phyloP scores from a whole-genome alignment of 148 eudicot genomes.

The Fagopyrum esculentum region DNA sequence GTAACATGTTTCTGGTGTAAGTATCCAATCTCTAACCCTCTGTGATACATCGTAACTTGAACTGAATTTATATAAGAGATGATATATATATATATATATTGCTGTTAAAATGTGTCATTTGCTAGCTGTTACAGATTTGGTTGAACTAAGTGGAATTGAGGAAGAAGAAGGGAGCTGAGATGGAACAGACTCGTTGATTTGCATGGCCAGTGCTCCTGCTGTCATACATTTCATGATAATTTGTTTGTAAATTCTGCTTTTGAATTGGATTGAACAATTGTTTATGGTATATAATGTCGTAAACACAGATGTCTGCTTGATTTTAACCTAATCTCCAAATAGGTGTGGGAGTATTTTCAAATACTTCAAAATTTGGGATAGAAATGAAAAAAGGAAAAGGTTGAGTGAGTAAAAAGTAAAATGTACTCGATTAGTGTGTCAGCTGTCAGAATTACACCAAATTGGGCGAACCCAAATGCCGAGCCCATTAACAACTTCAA shows the following conservation, averaged over 20 bases:
- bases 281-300: too few relatives aligned
- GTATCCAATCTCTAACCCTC: not conserved
- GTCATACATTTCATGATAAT: not conserved
- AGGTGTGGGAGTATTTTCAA: too few relatives aligned
- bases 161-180: not conserved
- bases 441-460: not conserved
- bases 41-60: not conserved
- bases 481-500: not conserved
- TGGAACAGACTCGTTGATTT: too few relatives aligned
- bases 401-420: too few relatives aligned
- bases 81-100: not conserved
- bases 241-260: not conserved
- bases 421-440: not conserved
- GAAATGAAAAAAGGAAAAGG: too few relatives aligned
- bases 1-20: not conserved
- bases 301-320: too few relatives aligned
- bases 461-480: not conserved
- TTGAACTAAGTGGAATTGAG: not conserved
- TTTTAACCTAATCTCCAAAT: too few relatives aligned
- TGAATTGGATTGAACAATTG: not conserved
- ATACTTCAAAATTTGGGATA: too few relatives aligned
- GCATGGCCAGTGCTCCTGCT: too few relatives aligned
- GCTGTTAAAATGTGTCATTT: not conserved
- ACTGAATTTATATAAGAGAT: not conserved
- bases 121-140: not conserved